A percentile compares a stretch with the other conserved stretches of the same genome.
Conservation (phyloP, 805 yeast genomes). For the Candida incommunis region DNA sequence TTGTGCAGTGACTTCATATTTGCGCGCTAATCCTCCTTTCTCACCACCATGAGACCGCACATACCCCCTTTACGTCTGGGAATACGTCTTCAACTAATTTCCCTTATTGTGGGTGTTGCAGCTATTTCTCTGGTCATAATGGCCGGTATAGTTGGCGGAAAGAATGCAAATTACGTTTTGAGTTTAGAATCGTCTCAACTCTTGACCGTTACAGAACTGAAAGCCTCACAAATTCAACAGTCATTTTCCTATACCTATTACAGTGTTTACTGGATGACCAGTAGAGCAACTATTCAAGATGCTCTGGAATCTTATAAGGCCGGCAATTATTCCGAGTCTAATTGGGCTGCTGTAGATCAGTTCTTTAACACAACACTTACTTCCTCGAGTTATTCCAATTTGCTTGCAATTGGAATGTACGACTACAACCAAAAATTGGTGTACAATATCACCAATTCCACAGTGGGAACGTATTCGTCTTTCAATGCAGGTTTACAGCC, state of each 20-base stretch:
- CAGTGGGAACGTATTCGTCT: slow-evolving; percentile 17
- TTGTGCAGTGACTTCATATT: too few species aligned
- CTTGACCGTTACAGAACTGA: slow-evolving; percentile 65
- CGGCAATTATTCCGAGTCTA: slow-evolving; percentile 46
- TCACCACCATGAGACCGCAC: too few species aligned
- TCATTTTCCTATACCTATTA: slow-evolving; percentile 47
- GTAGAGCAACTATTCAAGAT: slow-evolving; percentile 43
- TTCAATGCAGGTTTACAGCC: slow-evolving; percentile 31
- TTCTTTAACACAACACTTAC: slow-evolving; percentile 47
- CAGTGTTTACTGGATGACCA: slow-evolving; percentile 52
- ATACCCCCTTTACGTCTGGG: slow-evolving; percentile 27
- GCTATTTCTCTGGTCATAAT: slow-evolving; percentile 51
- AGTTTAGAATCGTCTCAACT: slow-evolving; percentile 55
- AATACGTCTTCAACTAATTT: slow-evolving; percentile 58
- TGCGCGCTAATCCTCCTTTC: too few species aligned
- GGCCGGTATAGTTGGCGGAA: slow-evolving; percentile 52
- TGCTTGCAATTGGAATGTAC: slow-evolving; percentile 31
- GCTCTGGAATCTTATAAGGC: slow-evolving; percentile 53
- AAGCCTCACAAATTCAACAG: slow-evolving; percentile 67
- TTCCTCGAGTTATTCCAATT: slow-evolving; percentile 43
- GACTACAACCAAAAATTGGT: slow-evolving; percentile 21
- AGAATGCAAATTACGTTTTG: slow-evolving; percentile 32
- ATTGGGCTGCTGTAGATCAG: slow-evolving; percentile 32
- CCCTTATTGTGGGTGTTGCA: slow-evolving; percentile 53
- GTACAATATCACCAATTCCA: slow-evolving; percentile 10